These are phyloP conservation scores for Plasmodium gonderi DNA, from an alignment of 169 alveolate species.

Conservation along the genomic window DNA sequence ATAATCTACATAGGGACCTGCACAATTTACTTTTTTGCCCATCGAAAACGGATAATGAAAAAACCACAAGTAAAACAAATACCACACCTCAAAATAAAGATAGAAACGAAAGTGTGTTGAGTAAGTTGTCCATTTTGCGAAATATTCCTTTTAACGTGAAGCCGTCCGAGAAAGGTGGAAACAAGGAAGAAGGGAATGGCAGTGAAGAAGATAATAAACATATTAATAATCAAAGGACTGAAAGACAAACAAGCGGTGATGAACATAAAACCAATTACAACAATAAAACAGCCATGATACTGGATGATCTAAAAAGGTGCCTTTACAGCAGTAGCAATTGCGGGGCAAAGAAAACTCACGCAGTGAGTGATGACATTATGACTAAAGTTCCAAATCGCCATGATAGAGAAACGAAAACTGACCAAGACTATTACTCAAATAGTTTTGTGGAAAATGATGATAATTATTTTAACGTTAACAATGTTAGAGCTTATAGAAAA, in stretches of 20 bases:
- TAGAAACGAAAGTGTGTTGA: conserved; percentile 19
- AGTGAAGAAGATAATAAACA: not conserved
- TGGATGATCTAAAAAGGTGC: conserved; percentile 41
- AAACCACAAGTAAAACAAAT: not conserved
- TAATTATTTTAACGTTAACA: not conserved
- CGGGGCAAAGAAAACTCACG: not conserved
- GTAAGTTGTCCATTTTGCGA: conserved; percentile 6
- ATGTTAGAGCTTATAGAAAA: not conserved
- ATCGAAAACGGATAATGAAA: conserved; percentile 6
- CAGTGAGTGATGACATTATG: not conserved
- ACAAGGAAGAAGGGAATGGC: not conserved
- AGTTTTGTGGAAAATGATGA: not conserved
- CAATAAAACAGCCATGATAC: conserved; percentile 48
- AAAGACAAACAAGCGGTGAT: no score
- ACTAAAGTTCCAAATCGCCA: not conserved
- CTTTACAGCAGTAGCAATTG: not conserved
- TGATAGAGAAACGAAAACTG: not conserved
- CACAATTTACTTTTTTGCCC: conserved; percentile 30
- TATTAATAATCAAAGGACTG: not conserved
- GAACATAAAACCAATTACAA: not conserved
- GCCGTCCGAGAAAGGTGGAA: not conserved
- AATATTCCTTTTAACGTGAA: conserved; percentile 55
- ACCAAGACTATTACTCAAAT: not conserved
- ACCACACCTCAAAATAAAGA: not conserved
- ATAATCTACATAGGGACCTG: conserved; percentile 36